Base-by-base conservation (phyloP, 768 basidiomycete species). In the Termitomyces sp. region DNA sequence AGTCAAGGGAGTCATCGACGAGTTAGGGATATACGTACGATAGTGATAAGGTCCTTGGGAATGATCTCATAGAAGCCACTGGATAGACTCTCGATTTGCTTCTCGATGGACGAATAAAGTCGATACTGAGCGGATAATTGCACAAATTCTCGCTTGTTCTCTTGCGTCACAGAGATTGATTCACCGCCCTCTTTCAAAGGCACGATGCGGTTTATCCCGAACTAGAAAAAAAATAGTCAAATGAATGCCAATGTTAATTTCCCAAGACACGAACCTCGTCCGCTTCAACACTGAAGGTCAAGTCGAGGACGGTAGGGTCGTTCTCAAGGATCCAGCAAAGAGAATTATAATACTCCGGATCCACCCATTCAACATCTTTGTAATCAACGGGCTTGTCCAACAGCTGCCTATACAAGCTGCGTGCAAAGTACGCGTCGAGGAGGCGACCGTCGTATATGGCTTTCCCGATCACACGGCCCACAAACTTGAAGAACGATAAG, bases 301-400 rank as follows among this genome's bases (percentile, higher is more conserved):
- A 77, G 58, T 99, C 93, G 60, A 95, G 69, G 19, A 79, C 72
- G 21, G 86, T 89, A 6, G 91, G 90, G 64, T 97, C 94, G 68
- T 99, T 98, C 65, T 98, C 95, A 59, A 98, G 72, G 70, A 99
- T 98, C 97, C 97, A 99, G 65, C 90, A 90, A 11, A 99, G 76
- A 0, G 93, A 96, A 61, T 96, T 98, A 77, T 98, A 98, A 69
- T 98, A 98, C 70, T 96, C 93, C 0, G 95, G 95, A 71, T 98
- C 95, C 41, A 98, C 90, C 86, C 92, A 96, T 71, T 98, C 95
- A 21, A 98, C 90, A 67, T 98, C 96, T 58, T 85, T 81, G 70
- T 98, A 93, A 69, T 98, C 95, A 55, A 98, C 94, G 8, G 84
- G 93, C 66, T 95, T 93, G 43, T 90, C 92, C 28, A 99, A 79